Base-by-base conservation (phyloP, 805 yeast species). In the Ogataea saltuana region DNA sequence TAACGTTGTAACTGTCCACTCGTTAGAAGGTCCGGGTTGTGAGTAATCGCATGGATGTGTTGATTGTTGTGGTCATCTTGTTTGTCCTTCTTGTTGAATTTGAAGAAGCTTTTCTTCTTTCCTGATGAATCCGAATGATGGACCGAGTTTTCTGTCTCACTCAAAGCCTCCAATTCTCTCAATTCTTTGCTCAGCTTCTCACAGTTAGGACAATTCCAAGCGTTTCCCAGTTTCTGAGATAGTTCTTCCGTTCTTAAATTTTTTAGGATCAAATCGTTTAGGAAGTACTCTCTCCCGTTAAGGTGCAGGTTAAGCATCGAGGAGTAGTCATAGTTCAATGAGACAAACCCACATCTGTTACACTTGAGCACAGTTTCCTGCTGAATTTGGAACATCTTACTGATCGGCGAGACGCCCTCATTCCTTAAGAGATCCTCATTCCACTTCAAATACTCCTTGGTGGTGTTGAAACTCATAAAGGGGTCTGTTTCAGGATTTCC, bases 121-220 rank as follows among this genome's bases (percentile, higher is more conserved):
- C 35, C 68, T 33, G 64, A 53, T 12, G 43, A 47, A 54, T 55
- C 53, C 5, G 37, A 15, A 15, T 33, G 37, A 31, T 31, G 33
- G 42, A 21, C 36, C 10, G 32, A 18, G 10, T 30, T 32, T 4
- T 33, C 41, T 10, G 26, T 38, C 9, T 32, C 32, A 9, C 38
- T 26, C 50, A 19, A 19, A 2, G 36, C 44, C 35, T 38, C 61
- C 50, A 42, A 38, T 31, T 37, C 40, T 51, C 30, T 45, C 51
- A 25, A 39, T 44, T 44, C 53, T 45, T 48, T 59, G 53, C 44
- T 22, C 35, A 50, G 33, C 46, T 74, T 65, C 40, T 61, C 64
- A 65, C 95, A 85, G 42, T 79, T 76, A 6, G 93, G 90, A 67
- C 95, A 85, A 50, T 82, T 77, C 95, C 95, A 85, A 1, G 93